A percentile compares a stretch with the other conserved stretches of the same genome.
Conservation (phyloP, 2,329 filamentous ascomycete species). For the Grosmannia serpens region DNA sequence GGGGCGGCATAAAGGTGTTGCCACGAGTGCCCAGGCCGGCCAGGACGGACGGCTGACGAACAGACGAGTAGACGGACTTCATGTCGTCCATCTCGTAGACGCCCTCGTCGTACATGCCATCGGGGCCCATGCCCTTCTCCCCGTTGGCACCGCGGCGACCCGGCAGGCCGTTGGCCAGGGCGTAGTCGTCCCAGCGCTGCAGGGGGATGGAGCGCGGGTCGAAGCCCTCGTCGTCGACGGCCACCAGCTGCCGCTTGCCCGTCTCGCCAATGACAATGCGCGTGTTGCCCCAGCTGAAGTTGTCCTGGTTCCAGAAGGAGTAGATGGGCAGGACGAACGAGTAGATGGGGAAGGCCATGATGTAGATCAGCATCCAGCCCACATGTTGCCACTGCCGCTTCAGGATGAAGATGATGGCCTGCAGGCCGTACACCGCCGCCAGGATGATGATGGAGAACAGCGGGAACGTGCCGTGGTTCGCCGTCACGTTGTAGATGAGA, state of each 20-base stretch:
- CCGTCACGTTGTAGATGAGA: slow-evolving; percentile 69
- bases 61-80: slow-evolving; percentile 89
- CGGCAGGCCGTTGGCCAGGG: slow-evolving; percentile 72
- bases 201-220: slow-evolving; percentile 88
- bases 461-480: slow-evolving; percentile 63
- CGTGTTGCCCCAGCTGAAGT: slow-evolving; percentile 98
- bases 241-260: slow-evolving; percentile 80
- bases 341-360: slow-evolving; percentile 90
- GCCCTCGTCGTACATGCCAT: slow-evolving; percentile 50
- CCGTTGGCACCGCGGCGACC: slow-evolving; percentile 67
- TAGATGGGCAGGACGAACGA: slow-evolving; percentile 85
- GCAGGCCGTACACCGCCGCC: slow-evolving; percentile 85
- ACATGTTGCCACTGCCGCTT: slow-evolving; percentile 98
- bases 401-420: slow-evolving; percentile 90
- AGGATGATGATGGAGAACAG: slow-evolving; percentile 81
- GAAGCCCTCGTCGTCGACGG: slow-evolving; percentile 73
- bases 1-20: slow-evolving; percentile 69
- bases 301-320: slow-evolving; percentile 99
- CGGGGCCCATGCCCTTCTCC: slow-evolving; percentile 34
- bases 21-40: slow-evolving; percentile 65
- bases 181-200: slow-evolving; percentile 96
- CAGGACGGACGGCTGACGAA: slow-evolving; percentile 76
- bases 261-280: slow-evolving; percentile 94
- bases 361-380: slow-evolving; percentile 99
- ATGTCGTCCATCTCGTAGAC: slow-evolving; percentile 96